Base-by-base conservation (phyloP, 306 rosid genomes). In the Quercus glauca region DNA sequence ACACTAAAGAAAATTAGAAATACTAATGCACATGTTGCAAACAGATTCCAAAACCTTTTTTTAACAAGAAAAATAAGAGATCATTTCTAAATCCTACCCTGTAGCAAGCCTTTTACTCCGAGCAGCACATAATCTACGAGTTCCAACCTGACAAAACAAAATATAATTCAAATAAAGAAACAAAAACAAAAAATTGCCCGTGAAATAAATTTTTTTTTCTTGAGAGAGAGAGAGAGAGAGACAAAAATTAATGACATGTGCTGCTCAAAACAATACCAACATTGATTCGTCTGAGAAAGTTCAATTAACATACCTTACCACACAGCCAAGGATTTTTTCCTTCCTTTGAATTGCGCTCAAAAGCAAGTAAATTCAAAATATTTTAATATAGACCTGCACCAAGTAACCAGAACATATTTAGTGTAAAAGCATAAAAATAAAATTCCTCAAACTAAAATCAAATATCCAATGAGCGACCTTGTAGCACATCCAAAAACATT, bases 311-410 rank as follows among this genome's bases (percentile, higher is more conserved):
- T 69, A 94, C 94, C 97, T 25, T 79, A 29, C 52, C 61, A 74
- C 68, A 56, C 37, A 72, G 70, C 71, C 82, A 61, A 21, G 82
- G 75, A 70, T 41, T 8, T 71, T 75, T 65, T 59, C 79, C 80
- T 57, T 84, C 77, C 57, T 19, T 59, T 73, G 79, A 69, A 86
- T 90, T 58, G 55, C 97, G 92, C 80, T 85, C 87, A 85, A 92
- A 94, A 13, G 99, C 97, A 78, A 79, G 97, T 91, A 76, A 88
- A 90, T 49, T 86, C 65, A 76, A 94, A 94, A 83, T 94, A 94
- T 77, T 68, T 81, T 82, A 90, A 81, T 7, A 94, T 79, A 75
- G 90, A 83, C 85, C 99, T 94, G 93, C 86, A 73, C 28, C 74
- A 79, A 75, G 37, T 29, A 69, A 75, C 55, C 55, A 81, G 77